These are phyloP conservation scores for Globisporangium sylvaticum DNA, from an alignment of 352 stramenopile species.

Conservation along the genomic window DNA sequence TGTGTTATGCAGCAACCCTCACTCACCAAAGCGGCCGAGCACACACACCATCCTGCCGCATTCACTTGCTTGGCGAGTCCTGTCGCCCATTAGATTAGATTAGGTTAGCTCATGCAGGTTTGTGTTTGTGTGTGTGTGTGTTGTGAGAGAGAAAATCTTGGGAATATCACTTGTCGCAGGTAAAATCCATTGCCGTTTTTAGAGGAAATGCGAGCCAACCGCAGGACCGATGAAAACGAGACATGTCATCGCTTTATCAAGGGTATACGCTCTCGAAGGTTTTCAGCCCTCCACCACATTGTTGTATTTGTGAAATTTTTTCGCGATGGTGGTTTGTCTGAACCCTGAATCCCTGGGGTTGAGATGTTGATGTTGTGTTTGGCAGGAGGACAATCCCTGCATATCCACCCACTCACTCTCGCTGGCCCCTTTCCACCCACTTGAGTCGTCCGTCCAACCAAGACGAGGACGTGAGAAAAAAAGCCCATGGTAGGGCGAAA, in stretches of 20 bases:
- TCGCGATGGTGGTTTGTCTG: conserved; percentile 6
- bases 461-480: conserved; percentile 4
- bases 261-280: not conserved
- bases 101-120: not conserved
- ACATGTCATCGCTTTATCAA: not conserved
- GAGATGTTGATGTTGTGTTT: conserved; percentile 2
- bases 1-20: conserved; percentile 4
- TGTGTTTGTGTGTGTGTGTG: not conserved
- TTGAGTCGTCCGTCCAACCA: not conserved
- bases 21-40: not conserved
- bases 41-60: not conserved
- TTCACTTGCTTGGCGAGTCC: not conserved
- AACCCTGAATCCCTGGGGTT: not conserved
- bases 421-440: conserved; percentile 9
- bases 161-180: not conserved
- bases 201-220: not conserved
- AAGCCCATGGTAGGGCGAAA: not conserved
- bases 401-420: not conserved
- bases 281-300: not conserved
- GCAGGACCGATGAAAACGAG: not conserved
- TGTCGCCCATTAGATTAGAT: conserved; percentile 14
- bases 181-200: conserved; percentile 12
- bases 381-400: conserved; percentile 8
- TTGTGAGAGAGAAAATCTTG: conserved; percentile 4
- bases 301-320: conserved; percentile 3